phyloP scores from a whole-genome alignment of 371 early-diverging fungal genomes.

The Mucor saturninus region DNA sequence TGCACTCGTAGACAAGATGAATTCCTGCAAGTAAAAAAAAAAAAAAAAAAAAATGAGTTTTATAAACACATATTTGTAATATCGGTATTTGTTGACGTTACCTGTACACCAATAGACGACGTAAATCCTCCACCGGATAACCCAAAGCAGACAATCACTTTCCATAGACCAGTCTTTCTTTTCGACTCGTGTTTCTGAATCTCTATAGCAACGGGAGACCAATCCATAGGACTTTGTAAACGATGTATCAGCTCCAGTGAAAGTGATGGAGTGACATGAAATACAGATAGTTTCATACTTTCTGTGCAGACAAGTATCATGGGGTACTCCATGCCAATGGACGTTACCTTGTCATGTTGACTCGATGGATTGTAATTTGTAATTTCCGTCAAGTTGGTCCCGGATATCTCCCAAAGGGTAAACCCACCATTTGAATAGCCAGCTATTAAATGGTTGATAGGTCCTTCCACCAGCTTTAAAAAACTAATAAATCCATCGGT shows the following conservation, averaged over 20 bases:
- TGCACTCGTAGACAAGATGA: constrained; percentile 24
- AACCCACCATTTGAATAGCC: constrained; percentile 54
- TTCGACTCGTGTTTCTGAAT: constrained; percentile 4
- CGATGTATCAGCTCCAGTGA: constrained; percentile 32
- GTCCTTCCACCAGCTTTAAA: constrained; percentile 24
- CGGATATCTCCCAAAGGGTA: constrained; percentile 40
- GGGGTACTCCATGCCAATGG: constrained; percentile 39
- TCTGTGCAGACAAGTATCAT: constrained; percentile 41
- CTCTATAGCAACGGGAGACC: constrained; percentile 36
- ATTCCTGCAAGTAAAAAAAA: constrained; percentile 25
- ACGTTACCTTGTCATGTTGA: constrained; percentile 14
- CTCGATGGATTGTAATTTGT: constrained; percentile 20
- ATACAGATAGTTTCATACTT: constrained; percentile 37
- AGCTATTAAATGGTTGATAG: constrained; percentile 25
- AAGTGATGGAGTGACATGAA: constrained; percentile 20
- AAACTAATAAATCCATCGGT: constrained; percentile 22
- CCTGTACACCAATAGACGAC: constrained; percentile 47
- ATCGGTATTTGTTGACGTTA: constrained; percentile 8
- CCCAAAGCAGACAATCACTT: constrained; percentile 40
- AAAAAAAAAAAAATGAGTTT: not conserved
- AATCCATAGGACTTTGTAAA: constrained; percentile 41
- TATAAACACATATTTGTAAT: not conserved
- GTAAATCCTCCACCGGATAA: constrained; percentile 33
- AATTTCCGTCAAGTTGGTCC: constrained; percentile 6
- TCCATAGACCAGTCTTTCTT: constrained; percentile 27